Evolutionary conservation across 352 stramenopile species (phyloP).

Genomic region (Globisporangium radiosum): DNA sequence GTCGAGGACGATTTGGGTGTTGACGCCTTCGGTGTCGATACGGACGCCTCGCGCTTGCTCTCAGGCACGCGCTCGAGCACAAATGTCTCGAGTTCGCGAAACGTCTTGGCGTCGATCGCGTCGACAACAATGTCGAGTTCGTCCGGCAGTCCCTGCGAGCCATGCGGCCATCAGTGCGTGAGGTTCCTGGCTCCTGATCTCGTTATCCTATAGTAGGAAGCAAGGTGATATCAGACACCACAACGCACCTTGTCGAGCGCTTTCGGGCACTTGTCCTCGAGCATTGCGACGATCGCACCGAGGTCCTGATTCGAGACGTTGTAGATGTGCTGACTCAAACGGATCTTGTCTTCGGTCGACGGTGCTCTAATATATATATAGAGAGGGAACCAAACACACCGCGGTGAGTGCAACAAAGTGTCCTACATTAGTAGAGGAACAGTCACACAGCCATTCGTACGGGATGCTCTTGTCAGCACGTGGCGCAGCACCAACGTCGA

Average conservation of each 20-base stretch:
- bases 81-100: slow-evolving; percentile 80
- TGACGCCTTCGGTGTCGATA: slow-evolving; percentile 42
- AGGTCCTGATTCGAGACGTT: slow-evolving; percentile 75
- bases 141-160: slow-evolving; percentile 60
- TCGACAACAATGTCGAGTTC: slow-evolving; percentile 88
- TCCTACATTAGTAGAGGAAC: too few relatives aligned
- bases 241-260: slow-evolving; percentile 65
- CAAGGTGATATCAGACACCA: neutral
- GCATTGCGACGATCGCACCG: slow-evolving; percentile 61
- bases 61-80: slow-evolving; percentile 69
- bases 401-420: too few relatives aligned
- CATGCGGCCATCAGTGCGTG: too few relatives aligned
- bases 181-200: too few relatives aligned
- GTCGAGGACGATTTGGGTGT: slow-evolving; percentile 22
- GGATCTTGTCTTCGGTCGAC: slow-evolving; percentile 74
- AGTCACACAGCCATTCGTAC: slow-evolving; percentile 20
- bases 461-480: slow-evolving; percentile 62
- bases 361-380: slow-evolving; percentile 35
- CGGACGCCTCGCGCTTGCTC: slow-evolving; percentile 49
- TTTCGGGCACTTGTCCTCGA: slow-evolving; percentile 83
- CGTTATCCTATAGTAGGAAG: neutral
- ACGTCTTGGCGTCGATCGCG: slow-evolving; percentile 84
- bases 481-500: slow-evolving; percentile 60
- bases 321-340: slow-evolving; percentile 89
- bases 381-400: slow-evolving; percentile 8